These are phyloP conservation scores for Clitopilus hobsonii DNA, from an alignment of 768 basidiomycete genomes.

Conservation along the genomic window DNA sequence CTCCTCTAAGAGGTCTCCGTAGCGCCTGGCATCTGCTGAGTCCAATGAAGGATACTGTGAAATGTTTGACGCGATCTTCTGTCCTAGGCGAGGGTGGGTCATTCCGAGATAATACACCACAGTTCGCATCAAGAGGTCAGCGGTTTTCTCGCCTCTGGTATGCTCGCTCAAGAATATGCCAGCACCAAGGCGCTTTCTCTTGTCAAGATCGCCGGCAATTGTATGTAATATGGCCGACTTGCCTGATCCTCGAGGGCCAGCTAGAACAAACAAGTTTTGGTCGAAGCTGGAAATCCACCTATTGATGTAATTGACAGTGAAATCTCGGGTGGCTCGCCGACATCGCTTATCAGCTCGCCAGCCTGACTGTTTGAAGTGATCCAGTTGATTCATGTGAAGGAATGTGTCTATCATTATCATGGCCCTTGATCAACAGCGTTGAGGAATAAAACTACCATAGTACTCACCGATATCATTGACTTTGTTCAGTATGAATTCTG, in stretches of 20 bases:
- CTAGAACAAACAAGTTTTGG: not conserved
- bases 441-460: too few species aligned
- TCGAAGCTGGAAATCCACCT: not conserved
- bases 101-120: not conserved
- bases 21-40: not conserved
- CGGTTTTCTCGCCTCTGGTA: not conserved
- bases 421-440: too few species aligned
- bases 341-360: too few species aligned
- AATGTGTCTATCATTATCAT: too few species aligned
- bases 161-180: not conserved
- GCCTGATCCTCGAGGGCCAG: not conserved
- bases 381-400: too few species aligned
- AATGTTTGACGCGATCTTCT: not conserved
- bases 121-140: not conserved
- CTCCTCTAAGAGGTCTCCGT: not conserved
- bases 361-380: too few species aligned
- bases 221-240: conserved; percentile 2
- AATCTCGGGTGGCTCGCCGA: too few species aligned
- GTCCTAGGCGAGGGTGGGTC: not conserved
- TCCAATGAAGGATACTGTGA: not conserved
- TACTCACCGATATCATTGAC: too few species aligned
- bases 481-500: too few species aligned
- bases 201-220: not conserved
- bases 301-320: not conserved
- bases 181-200: not conserved